phyloP scores from a whole-genome alignment of 2,329 filamentous ascomycete species.

The Stachybotrys elegans region DNA sequence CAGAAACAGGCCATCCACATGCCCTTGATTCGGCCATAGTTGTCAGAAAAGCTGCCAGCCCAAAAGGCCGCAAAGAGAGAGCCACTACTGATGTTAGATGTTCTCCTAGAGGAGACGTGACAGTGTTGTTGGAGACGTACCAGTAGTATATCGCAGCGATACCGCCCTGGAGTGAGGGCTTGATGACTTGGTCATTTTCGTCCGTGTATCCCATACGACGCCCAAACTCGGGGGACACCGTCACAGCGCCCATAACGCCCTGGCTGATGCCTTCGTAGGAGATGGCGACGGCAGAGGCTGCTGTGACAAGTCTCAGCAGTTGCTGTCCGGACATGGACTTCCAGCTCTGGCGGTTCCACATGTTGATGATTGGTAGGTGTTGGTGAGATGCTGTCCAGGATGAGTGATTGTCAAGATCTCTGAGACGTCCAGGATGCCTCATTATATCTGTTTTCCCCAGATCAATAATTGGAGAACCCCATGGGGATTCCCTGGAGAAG shows the following conservation, averaged over 20 bases:
- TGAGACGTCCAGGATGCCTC: slow-evolving; percentile 3
- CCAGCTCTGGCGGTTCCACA: slow-evolving; percentile 6
- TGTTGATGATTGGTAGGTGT: slow-evolving; percentile 1
- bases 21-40: slow-evolving; percentile 36
- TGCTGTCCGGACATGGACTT: slow-evolving; percentile 4
- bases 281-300: slow-evolving; percentile 10
- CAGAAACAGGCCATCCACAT: slow-evolving; percentile 28
- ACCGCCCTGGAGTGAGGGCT: slow-evolving; percentile 40
- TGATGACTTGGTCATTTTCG: not conserved
- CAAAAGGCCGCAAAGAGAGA: slow-evolving; percentile 11
- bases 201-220: not conserved
- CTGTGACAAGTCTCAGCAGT: slow-evolving; percentile 10
- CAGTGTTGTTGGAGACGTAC: slow-evolving; percentile 36
- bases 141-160: slow-evolving; percentile 43
- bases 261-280: slow-evolving; percentile 33
- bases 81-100: no score
- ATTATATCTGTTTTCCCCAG: slow-evolving; percentile 5
- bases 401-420: not conserved
- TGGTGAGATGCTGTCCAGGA: not conserved
- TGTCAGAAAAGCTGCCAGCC: slow-evolving; percentile 24
- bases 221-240: slow-evolving; percentile 28
- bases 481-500: not conserved
- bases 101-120: no score
- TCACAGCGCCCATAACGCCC: slow-evolving; percentile 46
- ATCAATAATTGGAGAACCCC: not conserved